phyloP scores from a whole-genome alignment of 140 eudicot genomes.

The Flaveria floridana region DNA sequence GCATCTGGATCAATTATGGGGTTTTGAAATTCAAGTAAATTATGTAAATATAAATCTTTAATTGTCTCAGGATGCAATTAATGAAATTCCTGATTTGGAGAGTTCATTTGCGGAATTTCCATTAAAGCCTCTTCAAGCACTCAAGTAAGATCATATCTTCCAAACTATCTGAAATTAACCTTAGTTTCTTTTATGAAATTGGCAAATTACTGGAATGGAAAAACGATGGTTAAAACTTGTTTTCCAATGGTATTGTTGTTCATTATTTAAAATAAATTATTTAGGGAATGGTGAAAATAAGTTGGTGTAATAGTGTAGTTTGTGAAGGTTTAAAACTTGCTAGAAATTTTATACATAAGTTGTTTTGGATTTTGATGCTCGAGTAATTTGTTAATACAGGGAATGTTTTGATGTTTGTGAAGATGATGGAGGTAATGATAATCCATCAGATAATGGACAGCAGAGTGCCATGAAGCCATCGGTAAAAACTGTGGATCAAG shows the following conservation, averaged over 20 bases:
- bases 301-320: not conserved
- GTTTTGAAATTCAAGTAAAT: not conserved
- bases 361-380: constrained; percentile 13
- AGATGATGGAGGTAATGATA: constrained; percentile 55
- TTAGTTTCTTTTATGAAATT: not conserved
- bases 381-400: constrained; percentile 45
- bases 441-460: constrained; percentile 50
- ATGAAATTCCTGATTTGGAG: constrained; percentile 67
- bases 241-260: not conserved
- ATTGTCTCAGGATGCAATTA: constrained; percentile 57
- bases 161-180: not conserved
- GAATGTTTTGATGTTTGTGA: constrained; percentile 88
- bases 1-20: not conserved
- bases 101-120: constrained; percentile 81
- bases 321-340: not conserved
- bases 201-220: constrained; percentile 10
- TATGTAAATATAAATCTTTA: constrained; percentile 22
- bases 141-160: constrained; percentile 58
- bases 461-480: constrained; percentile 38
- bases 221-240: constrained; percentile 9
- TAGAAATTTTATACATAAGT: not conserved
- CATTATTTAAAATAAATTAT: not conserved
- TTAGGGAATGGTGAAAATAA: not conserved
- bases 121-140: constrained; percentile 88
- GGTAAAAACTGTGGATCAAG: constrained; percentile 42